Evolutionary conservation across 2,329 filamentous ascomycete species (phyloP).

Genomic region (Aspergillus neoniger): DNA sequence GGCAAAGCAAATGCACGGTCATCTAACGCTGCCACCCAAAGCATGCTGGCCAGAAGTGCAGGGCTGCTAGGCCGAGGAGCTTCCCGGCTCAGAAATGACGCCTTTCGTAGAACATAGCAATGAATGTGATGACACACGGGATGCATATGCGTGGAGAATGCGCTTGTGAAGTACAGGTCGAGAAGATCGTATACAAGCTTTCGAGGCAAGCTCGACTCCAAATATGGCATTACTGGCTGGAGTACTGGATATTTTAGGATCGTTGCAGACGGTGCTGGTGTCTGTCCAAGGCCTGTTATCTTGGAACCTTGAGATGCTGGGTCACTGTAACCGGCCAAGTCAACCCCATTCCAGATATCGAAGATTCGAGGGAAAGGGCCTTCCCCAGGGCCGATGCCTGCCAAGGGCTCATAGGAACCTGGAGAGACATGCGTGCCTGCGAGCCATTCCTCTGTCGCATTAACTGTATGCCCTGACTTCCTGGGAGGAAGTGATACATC

Average conservation of each 20-base stretch:
- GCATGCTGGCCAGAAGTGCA: conserved; percentile 84
- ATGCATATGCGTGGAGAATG: conserved; percentile 83
- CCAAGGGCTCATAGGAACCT: conserved; percentile 34
- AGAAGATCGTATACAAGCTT: conserved; percentile 83
- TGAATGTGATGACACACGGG: conserved; percentile 89
- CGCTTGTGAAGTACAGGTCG: conserved; percentile 88
- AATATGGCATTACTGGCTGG: conserved; percentile 76
- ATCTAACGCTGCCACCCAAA: conserved; percentile 96
- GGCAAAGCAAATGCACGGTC: conserved; percentile 84
- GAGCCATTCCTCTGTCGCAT: conserved; percentile 38
- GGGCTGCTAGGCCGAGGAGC: conserved; percentile 80
- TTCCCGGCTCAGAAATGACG: conserved; percentile 79
- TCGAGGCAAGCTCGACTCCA: conserved; percentile 75
- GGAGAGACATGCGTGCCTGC: conserved; percentile 35
- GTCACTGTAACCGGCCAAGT: conserved; percentile 36
- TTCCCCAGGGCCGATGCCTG: conserved; percentile 28
- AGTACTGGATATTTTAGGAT: conserved; percentile 78
- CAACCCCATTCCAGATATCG: conserved; percentile 36
- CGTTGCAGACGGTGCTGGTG: conserved; percentile 37
- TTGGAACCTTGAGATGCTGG: conserved; percentile 57
- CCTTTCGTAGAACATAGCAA: conserved; percentile 84
- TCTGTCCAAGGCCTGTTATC: conserved; percentile 56
- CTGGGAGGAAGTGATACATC: conserved; percentile 24
- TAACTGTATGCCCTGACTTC: conserved; percentile 21
- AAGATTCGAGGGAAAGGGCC: conserved; percentile 32